Conservation (phyloP, 2,329 filamentous ascomycete species). For the Nemania diffusa region DNA sequence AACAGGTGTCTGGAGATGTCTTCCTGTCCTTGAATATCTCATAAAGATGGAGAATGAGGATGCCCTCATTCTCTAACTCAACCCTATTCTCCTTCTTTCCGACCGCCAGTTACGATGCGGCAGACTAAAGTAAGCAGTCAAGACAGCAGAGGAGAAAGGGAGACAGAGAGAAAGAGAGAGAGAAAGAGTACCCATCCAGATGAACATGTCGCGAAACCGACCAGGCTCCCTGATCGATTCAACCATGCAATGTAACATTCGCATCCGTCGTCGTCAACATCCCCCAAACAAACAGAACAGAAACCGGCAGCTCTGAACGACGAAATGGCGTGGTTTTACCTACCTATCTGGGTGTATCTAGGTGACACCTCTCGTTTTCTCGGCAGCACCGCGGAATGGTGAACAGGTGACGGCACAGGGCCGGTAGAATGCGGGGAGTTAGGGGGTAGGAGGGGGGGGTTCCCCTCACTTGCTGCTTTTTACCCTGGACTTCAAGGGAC, state of each 20-base stretch:
- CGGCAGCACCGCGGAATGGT: constrained; percentile 7
- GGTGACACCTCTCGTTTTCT: constrained; percentile 5
- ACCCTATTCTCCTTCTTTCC: background rate
- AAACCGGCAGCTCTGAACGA: constrained; percentile 11
- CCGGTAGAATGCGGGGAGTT: constrained; percentile 32
- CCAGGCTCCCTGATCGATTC: constrained; percentile 1
- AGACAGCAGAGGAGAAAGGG: background rate
- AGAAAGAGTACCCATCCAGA: background rate
- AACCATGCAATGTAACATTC: constrained; percentile 14
- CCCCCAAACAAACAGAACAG: constrained; percentile 12
- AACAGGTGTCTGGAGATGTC: background rate
- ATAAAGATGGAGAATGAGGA: background rate
- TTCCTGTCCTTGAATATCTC: background rate
- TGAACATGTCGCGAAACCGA: background rate
- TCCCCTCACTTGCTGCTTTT: constrained; percentile 26
- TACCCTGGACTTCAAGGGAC: constrained; percentile 11
- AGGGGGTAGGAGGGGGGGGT: background rate
- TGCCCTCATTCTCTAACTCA: background rate
- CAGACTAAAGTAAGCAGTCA: background rate
- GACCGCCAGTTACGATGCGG: background rate
- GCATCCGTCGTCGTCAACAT: background rate
- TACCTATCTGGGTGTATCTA: background rate
- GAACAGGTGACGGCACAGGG: constrained; percentile 17
- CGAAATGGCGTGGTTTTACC: constrained; percentile 29
- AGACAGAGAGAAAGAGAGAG: background rate